phyloP scores from a whole-genome alignment of 2,329 filamentous ascomycete genomes.

The Fusarium transvaalense region DNA sequence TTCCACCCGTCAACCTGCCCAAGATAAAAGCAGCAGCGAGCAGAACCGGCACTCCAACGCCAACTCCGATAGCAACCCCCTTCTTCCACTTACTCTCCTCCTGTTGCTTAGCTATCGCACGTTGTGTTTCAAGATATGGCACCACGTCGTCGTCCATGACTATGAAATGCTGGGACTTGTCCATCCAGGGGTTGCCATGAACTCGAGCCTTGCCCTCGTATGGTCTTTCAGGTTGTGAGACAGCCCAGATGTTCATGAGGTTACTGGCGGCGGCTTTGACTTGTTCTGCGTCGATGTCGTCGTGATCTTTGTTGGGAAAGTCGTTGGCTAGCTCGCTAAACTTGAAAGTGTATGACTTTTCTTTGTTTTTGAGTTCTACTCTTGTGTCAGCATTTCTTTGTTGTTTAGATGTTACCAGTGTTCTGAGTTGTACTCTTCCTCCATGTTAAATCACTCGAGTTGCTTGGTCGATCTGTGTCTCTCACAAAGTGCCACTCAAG shows the following conservation, averaged over 20 bases:
- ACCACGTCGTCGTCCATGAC: constrained; percentile 24
- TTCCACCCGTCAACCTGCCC: constrained; percentile 5
- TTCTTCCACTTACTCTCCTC: constrained; percentile 20
- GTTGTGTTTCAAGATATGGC: constrained; percentile 22
- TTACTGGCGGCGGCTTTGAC: constrained; percentile 28
- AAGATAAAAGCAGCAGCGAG: constrained; percentile 14
- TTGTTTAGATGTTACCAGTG: not conserved
- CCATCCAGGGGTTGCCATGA: constrained; percentile 23
- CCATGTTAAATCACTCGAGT: constrained; percentile 29
- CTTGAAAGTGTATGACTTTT: constrained; percentile 33
- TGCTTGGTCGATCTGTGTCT: constrained; percentile 19
- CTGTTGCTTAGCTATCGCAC: not conserved
- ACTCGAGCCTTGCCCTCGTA: constrained; percentile 17
- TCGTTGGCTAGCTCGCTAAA: constrained; percentile 33
- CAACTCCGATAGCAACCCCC: constrained; percentile 27
- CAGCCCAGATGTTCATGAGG: constrained; percentile 19
- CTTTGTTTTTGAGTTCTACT: constrained; percentile 23
- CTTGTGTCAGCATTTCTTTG: not conserved
- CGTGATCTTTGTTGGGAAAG: constrained; percentile 23
- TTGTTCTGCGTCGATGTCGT: constrained; percentile 30
- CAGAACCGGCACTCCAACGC: constrained; percentile 20
- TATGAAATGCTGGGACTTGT: constrained; percentile 34
- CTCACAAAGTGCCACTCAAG: constrained; percentile 33
- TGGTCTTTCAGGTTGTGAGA: constrained; percentile 28
- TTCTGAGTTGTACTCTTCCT: constrained; percentile 3